Evolutionary conservation across 257 asterid species (phyloP), one percentile per base, ranked within the genome.

Genomic region (Datura wrightii): DNA sequence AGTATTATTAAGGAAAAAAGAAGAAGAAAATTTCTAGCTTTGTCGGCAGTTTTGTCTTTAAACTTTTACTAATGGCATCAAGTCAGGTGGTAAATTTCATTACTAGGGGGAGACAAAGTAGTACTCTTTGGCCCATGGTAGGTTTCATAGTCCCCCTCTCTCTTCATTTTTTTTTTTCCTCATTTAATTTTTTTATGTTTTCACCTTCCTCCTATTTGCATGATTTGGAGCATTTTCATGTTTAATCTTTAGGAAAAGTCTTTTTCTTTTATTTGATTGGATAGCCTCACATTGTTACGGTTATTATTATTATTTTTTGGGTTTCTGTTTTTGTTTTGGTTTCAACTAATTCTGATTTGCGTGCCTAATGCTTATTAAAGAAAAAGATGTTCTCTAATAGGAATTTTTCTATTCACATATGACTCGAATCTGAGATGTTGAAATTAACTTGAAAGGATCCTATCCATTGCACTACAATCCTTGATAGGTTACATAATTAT

Each of bases 11-110:
- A 65, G 42, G 44, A 24, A 50, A 76, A 76, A 60, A 62, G 50
- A 48, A 6, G 48, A 50, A 8, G 62, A 14, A 19, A 74, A 48
- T 5, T 59, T 41, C 36, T 42, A 82, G 60, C 84, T 83, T 84
- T 88, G 92, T 89, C 89, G 92, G 89, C 83, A 76, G 82, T 67
- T 88, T 65, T 82, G 81, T 55, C 63, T 88, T 71, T 60, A 60
- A 69, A 83, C 69, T 42, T 79, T 85, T 87, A 82, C 80, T 83
- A 80, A 86, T 82, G 85, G 88, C 87, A 92, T 90, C 92, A 89
- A 91, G 91, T 89, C 92, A 92, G 96, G 93, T 89, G 62, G 89
- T 72, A 79, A 87, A 88, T 78, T 48, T 74, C 85, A 15, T 52
- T 80, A 31, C 39, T 5, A 83, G 80, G 41, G 79, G 88, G 89